Conservation (phyloP, 164 flowering plant genomes). For the Liquidambar formosana region DNA sequence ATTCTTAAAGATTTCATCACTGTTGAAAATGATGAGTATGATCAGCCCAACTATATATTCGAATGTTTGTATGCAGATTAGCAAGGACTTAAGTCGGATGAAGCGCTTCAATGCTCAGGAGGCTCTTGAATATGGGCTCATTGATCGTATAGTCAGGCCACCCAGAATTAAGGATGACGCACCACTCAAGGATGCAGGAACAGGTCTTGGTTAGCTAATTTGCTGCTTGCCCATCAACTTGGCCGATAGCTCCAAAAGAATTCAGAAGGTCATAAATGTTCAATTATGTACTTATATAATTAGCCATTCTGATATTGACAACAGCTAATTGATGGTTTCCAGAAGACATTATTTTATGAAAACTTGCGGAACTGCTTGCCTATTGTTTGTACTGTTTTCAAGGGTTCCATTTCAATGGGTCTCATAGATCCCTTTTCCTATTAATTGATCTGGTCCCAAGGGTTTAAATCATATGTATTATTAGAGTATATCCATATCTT, state of each 20-base stretch:
- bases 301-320: not conserved
- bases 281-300: not conserved
- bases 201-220: conserved; percentile 50
- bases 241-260: not conserved
- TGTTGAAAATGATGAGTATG: not conserved
- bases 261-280: not conserved
- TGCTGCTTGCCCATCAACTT: not conserved
- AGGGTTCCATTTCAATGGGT: too few relatives aligned
- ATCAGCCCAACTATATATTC: not conserved
- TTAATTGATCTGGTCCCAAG: too few relatives aligned
- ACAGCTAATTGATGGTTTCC: too few relatives aligned
- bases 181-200: conserved; percentile 42
- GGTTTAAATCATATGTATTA: too few relatives aligned
- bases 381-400: too few relatives aligned
- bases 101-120: conserved; percentile 69
- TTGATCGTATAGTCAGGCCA: conserved; percentile 78
- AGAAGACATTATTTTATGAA: not conserved
- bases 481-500: too few relatives aligned
- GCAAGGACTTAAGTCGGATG: conserved; percentile 59
- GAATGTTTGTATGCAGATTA: conserved; percentile 43
- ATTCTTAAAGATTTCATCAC: not conserved
- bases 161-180: conserved; percentile 56
- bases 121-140: conserved; percentile 89
- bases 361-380: not conserved
- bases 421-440: too few relatives aligned